Evolutionary conservation across 2,329 filamentous ascomycete species (phyloP).

Genomic region (Blumeriella jaapii): DNA sequence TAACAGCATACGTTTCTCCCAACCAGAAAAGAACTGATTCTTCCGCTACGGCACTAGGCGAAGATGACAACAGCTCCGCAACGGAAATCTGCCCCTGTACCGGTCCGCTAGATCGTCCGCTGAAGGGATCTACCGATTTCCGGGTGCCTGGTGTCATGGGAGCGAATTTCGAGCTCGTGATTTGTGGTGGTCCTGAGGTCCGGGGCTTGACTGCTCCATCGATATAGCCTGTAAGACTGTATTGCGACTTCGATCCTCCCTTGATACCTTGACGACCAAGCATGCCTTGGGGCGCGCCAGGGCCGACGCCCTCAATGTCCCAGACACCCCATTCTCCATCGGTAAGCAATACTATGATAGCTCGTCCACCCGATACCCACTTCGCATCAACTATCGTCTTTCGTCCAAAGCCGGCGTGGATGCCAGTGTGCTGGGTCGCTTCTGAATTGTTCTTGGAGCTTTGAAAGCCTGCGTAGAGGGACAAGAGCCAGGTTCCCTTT

Average conservation of each 20-base stretch:
- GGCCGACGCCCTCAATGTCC: constrained; percentile 50
- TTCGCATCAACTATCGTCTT: constrained; percentile 51
- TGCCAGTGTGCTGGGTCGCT: constrained; percentile 37
- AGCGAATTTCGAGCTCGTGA: constrained; percentile 39
- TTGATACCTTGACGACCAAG: constrained; percentile 29
- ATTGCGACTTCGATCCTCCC: constrained; percentile 47
- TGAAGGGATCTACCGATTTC: constrained; percentile 24
- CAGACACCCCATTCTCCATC: constrained; percentile 59
- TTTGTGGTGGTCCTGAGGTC: constrained; percentile 17
- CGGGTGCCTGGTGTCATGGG: constrained; percentile 54
- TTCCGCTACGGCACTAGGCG: constrained; percentile 21
- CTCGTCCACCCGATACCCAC: constrained; percentile 50
- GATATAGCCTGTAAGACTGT: constrained; percentile 46
- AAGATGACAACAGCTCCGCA: constrained; percentile 17
- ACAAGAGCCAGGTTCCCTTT: constrained; percentile 54
- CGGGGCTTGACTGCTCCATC: constrained; percentile 37
- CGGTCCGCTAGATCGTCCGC: constrained; percentile 9
- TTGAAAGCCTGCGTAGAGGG: constrained; percentile 37
- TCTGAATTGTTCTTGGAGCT: constrained; percentile 14
- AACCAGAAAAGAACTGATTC: constrained; percentile 27
- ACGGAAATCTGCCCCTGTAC: constrained; percentile 24
- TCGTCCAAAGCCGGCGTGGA: constrained; percentile 35
- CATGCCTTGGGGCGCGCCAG: constrained; percentile 35
- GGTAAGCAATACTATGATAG: constrained; percentile 44
- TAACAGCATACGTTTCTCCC: constrained; percentile 24